phyloP scores from a whole-genome alignment of 1,284 basidiomycete genomes.

The Blastosporella zonata region DNA sequence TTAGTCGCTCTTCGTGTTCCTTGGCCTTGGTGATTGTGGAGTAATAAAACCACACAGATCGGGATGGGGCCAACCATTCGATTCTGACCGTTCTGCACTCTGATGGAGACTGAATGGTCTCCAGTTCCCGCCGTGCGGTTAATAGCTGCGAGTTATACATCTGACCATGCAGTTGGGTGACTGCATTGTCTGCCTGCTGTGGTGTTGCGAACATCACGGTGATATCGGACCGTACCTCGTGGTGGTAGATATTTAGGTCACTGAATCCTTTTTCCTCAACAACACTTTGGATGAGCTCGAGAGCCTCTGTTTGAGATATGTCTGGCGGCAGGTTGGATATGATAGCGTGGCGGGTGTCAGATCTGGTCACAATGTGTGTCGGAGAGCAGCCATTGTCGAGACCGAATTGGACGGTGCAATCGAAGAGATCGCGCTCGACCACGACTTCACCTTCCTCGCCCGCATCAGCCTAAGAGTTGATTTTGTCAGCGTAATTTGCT shows the following conservation, averaged over 20 bases:
- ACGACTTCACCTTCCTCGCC: slow-evolving; percentile 21
- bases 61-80: slow-evolving; percentile 38
- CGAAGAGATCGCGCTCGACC: slow-evolving; percentile 30
- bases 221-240: slow-evolving; percentile 21
- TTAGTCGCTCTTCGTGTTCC: slow-evolving; percentile 31
- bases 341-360: slow-evolving; percentile 35
- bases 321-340: slow-evolving; percentile 36
- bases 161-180: slow-evolving; percentile 30
- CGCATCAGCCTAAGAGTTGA: background rate
- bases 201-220: slow-evolving; percentile 29
- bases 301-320: slow-evolving; percentile 26
- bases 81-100: slow-evolving; percentile 29
- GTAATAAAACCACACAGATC: slow-evolving; percentile 42
- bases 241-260: slow-evolving; percentile 20
- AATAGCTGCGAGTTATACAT: slow-evolving; percentile 22
- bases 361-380: slow-evolving; percentile 34
- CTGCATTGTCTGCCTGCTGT: slow-evolving; percentile 32
- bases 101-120: slow-evolving; percentile 19
- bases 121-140: slow-evolving; percentile 23
- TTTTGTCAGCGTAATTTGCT: background rate
- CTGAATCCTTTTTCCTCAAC: slow-evolving; percentile 27
- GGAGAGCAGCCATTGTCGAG: slow-evolving; percentile 30
- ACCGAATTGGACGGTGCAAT: slow-evolving; percentile 38
- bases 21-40: slow-evolving; percentile 37
- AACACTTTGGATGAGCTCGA: slow-evolving; percentile 8